phyloP scores from a whole-genome alignment of 768 basidiomycete species.

The Auricularia auricula-judae region DNA sequence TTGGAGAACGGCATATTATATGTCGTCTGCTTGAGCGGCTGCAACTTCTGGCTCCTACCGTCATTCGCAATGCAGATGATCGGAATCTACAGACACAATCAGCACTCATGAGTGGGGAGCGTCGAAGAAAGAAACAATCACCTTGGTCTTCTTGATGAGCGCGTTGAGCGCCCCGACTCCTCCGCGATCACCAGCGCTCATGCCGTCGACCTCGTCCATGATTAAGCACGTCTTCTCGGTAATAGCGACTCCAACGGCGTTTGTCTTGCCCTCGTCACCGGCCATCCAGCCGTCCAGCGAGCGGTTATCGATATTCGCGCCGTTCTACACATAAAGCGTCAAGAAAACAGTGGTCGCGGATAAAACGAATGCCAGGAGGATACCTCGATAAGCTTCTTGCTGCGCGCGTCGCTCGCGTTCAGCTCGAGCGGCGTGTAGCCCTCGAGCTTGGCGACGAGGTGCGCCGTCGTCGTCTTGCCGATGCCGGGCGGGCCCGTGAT shows the following conservation, averaged over 20 bases:
- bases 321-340: conserved; percentile 39
- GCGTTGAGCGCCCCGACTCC: conserved; percentile 90
- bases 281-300: conserved; percentile 81
- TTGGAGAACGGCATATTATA: conserved; percentile 68
- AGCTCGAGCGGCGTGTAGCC: conserved; percentile 91
- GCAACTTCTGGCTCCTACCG: conserved; percentile 75
- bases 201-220: conserved; percentile 99
- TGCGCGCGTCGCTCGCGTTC: conserved; percentile 91
- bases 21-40: conserved; percentile 64
- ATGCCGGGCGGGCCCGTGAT: conserved; percentile 94
- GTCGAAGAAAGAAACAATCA: conserved; percentile 14
- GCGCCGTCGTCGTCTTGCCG: conserved; percentile 94
- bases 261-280: conserved; percentile 46
- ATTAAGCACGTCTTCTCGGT: conserved; percentile 80
- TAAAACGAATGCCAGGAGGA: conserved; percentile 15
- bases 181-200: conserved; percentile 95
- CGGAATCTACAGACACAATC: conserved; percentile 50
- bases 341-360: neutral
- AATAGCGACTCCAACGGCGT: conserved; percentile 59
- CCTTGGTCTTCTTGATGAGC: conserved; percentile 88
- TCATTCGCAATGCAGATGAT: conserved; percentile 99
- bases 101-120: neutral
- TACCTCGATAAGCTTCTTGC: conserved; percentile 92
- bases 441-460: conserved; percentile 80
- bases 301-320: conserved; percentile 81